Conservation (phyloP, 805 yeast species). For the Ogataea neopini region DNA sequence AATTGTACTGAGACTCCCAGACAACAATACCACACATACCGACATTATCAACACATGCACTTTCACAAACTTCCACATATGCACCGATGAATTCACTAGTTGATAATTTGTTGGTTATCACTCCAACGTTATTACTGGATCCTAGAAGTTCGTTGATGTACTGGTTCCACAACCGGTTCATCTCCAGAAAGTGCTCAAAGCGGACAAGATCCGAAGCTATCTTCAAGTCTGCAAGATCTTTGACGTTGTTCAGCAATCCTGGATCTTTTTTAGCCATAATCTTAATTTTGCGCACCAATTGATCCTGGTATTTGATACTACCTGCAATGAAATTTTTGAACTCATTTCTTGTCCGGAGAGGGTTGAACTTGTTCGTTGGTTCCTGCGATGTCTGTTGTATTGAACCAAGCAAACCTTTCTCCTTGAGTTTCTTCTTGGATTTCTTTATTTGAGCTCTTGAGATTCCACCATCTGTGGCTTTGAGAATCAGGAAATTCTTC, state of each 20-base stretch:
- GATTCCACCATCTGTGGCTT: slow-evolving; percentile 37
- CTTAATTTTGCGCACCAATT: slow-evolving; percentile 39
- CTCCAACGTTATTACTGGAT: slow-evolving; percentile 25
- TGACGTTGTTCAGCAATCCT: slow-evolving; percentile 15
- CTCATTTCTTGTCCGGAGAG: slow-evolving; percentile 38
- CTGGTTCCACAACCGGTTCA: slow-evolving; percentile 71
- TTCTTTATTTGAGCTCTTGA: slow-evolving; percentile 18
- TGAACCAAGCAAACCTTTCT: slow-evolving; percentile 20
- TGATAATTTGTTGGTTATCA: slow-evolving; percentile 56
- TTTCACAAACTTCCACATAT: slow-evolving; percentile 53
- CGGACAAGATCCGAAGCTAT: slow-evolving; percentile 29
- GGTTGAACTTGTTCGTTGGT: slow-evolving; percentile 25
- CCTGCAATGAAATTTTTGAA: slow-evolving; percentile 42
- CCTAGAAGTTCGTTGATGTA: slow-evolving; percentile 62
- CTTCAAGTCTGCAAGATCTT: slow-evolving; percentile 25
- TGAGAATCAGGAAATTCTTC: slow-evolving; percentile 45
- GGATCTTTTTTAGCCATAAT: slow-evolving; percentile 27
- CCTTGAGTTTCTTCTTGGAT: slow-evolving; percentile 17
- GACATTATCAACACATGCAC: slow-evolving; percentile 55
- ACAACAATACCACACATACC: slow-evolving; percentile 75
- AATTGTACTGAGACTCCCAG: slow-evolving; percentile 79
- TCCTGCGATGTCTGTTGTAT: slow-evolving; percentile 1
- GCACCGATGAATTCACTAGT: slow-evolving; percentile 85
- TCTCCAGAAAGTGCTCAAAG: slow-evolving; percentile 51
- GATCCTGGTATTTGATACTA: slow-evolving; percentile 42